Base-by-base conservation (phyloP, 139 green algal genomes). In the Zygnema cylindricum region DNA sequence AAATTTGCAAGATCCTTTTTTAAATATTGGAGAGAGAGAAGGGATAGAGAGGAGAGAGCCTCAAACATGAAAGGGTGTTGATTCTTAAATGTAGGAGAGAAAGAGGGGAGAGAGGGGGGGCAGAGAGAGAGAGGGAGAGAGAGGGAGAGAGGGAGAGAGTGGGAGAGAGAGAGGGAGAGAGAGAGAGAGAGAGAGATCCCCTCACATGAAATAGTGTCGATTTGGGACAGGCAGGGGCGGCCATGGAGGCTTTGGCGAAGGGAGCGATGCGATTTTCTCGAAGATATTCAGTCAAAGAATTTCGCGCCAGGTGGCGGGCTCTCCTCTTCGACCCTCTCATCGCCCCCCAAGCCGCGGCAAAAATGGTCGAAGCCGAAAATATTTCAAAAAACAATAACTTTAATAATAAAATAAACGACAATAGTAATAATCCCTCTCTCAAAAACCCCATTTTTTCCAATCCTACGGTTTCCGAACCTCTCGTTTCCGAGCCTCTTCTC, bases 221-320 rank as follows among this genome's bases (percentile, higher is more conserved):
- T 30, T 73, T 11, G 35, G 71, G 43, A 54, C 86, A 91, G 86
- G 86, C 86, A 22, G 86, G 86, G 22, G 33, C 41, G 22, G 86
- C 86, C 39, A 91, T 91, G 82, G 86, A 91, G 73, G 81, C 86
- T 36, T 32, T 91, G 42, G 86, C 86, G 22, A 91, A 91, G 54
- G 86, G 86, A 22, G 86, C 86, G n/a, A 23, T 91, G 33, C 57
- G 69, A 25, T 91, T 91, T 81, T 90, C 86, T 1, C 69, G 82
- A 30, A 69, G 86, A 38, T 91, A 79, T 81, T 69, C 86, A 38
- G 23, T 89, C 23, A 84, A 88, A 55, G 86, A 91, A 82, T 49
- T 91, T 81, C 81, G 81, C 33, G 42, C 42, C 40, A 81, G 86
- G 55, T 91, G 86, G 86, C 81, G 82, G 33, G 86, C 86, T 30